Evolutionary conservation across 352 stramenopile species (phyloP), one percentile per base, ranked within the genome.

Genomic region (Globisporangium canariense): DNA sequence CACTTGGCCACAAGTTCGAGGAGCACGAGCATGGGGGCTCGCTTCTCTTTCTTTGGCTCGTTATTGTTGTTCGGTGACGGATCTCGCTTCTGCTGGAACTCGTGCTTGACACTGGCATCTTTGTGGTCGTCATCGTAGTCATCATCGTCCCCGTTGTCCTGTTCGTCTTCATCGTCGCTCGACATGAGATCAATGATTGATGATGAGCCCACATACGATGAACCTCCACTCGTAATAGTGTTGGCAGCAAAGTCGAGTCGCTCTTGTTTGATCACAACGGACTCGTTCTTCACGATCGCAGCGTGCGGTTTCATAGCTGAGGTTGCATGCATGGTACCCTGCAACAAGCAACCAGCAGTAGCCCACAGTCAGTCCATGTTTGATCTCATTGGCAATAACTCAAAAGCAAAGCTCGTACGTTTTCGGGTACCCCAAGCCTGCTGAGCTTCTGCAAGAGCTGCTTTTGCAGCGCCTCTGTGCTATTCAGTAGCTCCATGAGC

Each of bases 151-250:
- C 25, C 46, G 46, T 16, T 28, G 22, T 36, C 22, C 2, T 18
- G 47, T 18, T 53, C 47, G 0, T 53, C 20, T 36, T 53, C 47
- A 11, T 32, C 25, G 20, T 32, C 47, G 25, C 47, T 53, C 13
- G 47, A 53, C 47, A 53, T n/a, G 47, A 53, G 47, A n/a, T 53
- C 22, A 22, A 53, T 53, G 14, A 53, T 34, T 6, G 47, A 53
- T n/a, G 47, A n/a, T 2, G 47, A 32, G 10, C 14, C 47, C n/a
- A 10, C 22, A 53, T 53, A n/a, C 22, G 47, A 16, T 20, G 3
- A n/a, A 22, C 46, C 11, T 16, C 20, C 22, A 53, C 3, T 36
- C 47, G 20, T 9, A 40, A 9, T 47, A 1, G 4, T 47, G 41
- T 20, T 47, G 40, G 11, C 11, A 45, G 40, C 40, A 5, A 28